Percentiles rank a stretch among this genome's conserved stretches.
phyloP scores from a whole-genome alignment of 768 basidiomycete species.

The Kwoniella europaea region DNA sequence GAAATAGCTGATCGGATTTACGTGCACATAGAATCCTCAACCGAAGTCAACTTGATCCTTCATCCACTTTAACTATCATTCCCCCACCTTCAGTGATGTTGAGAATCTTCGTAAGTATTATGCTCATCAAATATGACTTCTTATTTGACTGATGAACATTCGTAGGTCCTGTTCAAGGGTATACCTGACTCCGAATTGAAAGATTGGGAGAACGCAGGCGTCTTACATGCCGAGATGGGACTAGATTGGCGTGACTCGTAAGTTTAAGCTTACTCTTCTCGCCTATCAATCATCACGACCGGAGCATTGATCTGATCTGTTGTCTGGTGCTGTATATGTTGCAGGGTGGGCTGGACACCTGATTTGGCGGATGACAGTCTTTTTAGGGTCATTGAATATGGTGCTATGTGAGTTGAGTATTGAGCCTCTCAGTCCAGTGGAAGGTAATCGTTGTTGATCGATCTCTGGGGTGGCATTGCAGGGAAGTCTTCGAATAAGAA shows the following conservation, averaged over 20 bases:
- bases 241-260: slow-evolving; percentile 52
- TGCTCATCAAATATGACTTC: not conserved
- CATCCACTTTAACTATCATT: slow-evolving; percentile 41
- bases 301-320: not conserved
- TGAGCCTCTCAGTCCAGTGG: not conserved
- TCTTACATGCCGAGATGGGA: slow-evolving; percentile 54
- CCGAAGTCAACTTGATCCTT: slow-evolving; percentile 38
- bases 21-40: slow-evolving; percentile 35
- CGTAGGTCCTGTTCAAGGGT: slow-evolving; percentile 50
- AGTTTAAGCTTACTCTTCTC: slow-evolving; percentile 13
- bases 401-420: slow-evolving; percentile 52
- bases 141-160: not conserved
- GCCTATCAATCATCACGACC: not conserved
- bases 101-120: slow-evolving; percentile 47
- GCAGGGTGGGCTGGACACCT: slow-evolving; percentile 46
- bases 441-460: not conserved
- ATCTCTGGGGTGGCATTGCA: not conserved
- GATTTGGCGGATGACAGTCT: slow-evolving; percentile 45
- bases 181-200: slow-evolving; percentile 45
- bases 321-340: not conserved
- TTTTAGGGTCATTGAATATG: slow-evolving; percentile 54
- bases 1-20: not conserved
- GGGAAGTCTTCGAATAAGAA: slow-evolving; percentile 27
- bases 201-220: slow-evolving; percentile 44
- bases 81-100: slow-evolving; percentile 50